A percentile compares a stretch with the other conserved stretches of the same genome.
These are phyloP conservation scores for Agaricus blazei DNA, from an alignment of 768 basidiomycete species.

Conservation along the genomic window DNA sequence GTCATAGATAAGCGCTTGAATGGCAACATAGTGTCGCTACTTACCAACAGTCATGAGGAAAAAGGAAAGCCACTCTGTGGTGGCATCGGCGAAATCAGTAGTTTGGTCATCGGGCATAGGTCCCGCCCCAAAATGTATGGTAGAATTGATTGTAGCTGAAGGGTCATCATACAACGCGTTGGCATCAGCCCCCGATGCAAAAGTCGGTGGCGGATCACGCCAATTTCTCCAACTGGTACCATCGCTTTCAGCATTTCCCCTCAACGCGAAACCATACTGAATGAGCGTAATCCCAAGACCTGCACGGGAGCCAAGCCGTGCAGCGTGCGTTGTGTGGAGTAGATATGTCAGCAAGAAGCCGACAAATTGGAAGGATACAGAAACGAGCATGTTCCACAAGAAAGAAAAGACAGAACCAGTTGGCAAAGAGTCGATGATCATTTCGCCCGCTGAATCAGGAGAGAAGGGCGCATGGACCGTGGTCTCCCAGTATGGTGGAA, in stretches of 20 bases:
- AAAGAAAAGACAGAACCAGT: slow-evolving; percentile 81
- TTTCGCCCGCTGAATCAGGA: slow-evolving; percentile 61
- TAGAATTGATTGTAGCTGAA: slow-evolving; percentile 20
- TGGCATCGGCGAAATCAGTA: slow-evolving; percentile 51
- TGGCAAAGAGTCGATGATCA: slow-evolving; percentile 87
- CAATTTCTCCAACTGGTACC: slow-evolving; percentile 25
- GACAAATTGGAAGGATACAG: slow-evolving; percentile 96
- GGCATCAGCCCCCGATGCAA: slow-evolving; percentile 39
- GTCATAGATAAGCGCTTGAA: background rate
- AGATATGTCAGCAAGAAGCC: slow-evolving; percentile 92
- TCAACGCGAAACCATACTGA: slow-evolving; percentile 86
- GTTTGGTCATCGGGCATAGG: slow-evolving; percentile 34
- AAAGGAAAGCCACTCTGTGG: slow-evolving; percentile 93
- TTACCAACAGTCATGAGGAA: slow-evolving; percentile 84
- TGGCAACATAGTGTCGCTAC: slow-evolving; percentile 17
- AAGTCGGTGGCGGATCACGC: slow-evolving; percentile 28
- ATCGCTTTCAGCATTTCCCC: slow-evolving; percentile 43
- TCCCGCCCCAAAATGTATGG: slow-evolving; percentile 16
- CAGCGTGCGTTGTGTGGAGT: slow-evolving; percentile 89
- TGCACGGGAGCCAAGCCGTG: slow-evolving; percentile 87
- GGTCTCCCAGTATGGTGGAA: slow-evolving; percentile 97
- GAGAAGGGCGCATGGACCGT: slow-evolving; percentile 88
- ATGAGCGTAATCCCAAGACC: slow-evolving; percentile 96
- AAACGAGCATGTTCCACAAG: slow-evolving; percentile 90
- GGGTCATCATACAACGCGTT: slow-evolving; percentile 34